A percentile compares a stretch with the other conserved stretches of the same genome.
These are phyloP conservation scores for Chalaropsis ovoidea DNA, from an alignment of 2,329 filamentous ascomycete genomes.

Conservation along the genomic window DNA sequence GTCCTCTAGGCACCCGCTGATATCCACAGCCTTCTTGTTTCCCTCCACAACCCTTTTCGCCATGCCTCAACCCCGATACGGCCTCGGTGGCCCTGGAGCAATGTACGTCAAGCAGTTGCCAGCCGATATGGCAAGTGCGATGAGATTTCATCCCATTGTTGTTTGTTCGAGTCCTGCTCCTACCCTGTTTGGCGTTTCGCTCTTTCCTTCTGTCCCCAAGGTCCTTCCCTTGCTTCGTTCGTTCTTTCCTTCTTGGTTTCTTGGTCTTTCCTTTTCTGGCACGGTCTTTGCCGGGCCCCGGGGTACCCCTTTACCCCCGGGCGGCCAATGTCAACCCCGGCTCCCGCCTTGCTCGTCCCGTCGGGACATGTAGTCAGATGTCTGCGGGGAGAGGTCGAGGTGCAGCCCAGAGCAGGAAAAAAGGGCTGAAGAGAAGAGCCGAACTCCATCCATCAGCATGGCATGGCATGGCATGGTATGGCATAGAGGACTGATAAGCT, in stretches of 20 bases:
- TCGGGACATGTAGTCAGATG: neutral
- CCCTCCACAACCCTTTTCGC: neutral
- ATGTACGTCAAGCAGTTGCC: neutral
- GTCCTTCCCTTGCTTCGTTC: too few species aligned
- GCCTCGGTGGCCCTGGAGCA: neutral
- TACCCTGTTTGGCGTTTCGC: neutral
- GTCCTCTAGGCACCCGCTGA: too few species aligned
- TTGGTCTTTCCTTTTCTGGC: neutral
- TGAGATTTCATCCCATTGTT: neutral
- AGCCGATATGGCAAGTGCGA: neutral
- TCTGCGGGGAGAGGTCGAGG: neutral
- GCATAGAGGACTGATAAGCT: slow-evolving; percentile 11
- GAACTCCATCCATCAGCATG: neutral
- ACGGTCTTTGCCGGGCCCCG: neutral
- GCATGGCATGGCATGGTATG: neutral
- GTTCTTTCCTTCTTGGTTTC: neutral
- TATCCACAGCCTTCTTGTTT: neutral
- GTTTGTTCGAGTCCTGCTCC: neutral
- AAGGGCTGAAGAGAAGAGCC: neutral
- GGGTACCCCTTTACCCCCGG: neutral
- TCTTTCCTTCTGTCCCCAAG: neutral
- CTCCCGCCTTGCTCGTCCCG: neutral
- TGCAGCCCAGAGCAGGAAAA: neutral
- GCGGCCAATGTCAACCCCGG: neutral
- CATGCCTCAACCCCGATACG: neutral